These are phyloP conservation scores for Austroboletus eburneus DNA, from an alignment of 768 basidiomycete genomes.

Conservation along the genomic window DNA sequence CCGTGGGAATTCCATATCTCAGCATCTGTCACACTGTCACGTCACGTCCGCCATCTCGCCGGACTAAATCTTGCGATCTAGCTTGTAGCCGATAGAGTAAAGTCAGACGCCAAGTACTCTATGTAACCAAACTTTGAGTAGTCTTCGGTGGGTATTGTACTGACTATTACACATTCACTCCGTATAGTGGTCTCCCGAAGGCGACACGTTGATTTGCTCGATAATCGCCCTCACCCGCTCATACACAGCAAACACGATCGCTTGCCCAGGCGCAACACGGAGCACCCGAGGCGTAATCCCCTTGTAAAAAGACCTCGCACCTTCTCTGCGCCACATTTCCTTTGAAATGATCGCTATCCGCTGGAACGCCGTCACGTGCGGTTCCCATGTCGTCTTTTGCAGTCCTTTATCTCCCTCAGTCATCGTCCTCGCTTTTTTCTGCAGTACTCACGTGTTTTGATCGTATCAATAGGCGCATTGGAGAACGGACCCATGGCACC, in stretches of 20 bases:
- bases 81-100: background rate
- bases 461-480: slow-evolving; percentile 93
- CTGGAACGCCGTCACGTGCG: slow-evolving; percentile 73
- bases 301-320: slow-evolving; percentile 90
- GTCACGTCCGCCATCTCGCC: too few species aligned
- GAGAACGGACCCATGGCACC: slow-evolving; percentile 99
- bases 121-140: too few species aligned
- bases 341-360: slow-evolving; percentile 75
- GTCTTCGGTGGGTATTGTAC: too few species aligned
- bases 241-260: slow-evolving; percentile 96
- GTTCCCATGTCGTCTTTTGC: slow-evolving; percentile 73
- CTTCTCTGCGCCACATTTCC: slow-evolving; percentile 95
- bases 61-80: too few species aligned
- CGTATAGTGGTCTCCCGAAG: slow-evolving; percentile 62
- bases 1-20: slow-evolving; percentile 34
- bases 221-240: slow-evolving; percentile 78
- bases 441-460: slow-evolving; percentile 76
- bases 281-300: slow-evolving; percentile 96
- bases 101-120: background rate
- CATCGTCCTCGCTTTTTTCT: background rate
- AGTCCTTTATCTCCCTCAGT: slow-evolving; percentile 47
- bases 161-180: slow-evolving; percentile 40
- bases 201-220: slow-evolving; percentile 58
- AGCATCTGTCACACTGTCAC: slow-evolving; percentile 31
- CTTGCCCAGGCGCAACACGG: slow-evolving; percentile 94